phyloP scores from a whole-genome alignment of 2,329 filamentous ascomycete genomes.

The Xylariaceae sp. region DNA sequence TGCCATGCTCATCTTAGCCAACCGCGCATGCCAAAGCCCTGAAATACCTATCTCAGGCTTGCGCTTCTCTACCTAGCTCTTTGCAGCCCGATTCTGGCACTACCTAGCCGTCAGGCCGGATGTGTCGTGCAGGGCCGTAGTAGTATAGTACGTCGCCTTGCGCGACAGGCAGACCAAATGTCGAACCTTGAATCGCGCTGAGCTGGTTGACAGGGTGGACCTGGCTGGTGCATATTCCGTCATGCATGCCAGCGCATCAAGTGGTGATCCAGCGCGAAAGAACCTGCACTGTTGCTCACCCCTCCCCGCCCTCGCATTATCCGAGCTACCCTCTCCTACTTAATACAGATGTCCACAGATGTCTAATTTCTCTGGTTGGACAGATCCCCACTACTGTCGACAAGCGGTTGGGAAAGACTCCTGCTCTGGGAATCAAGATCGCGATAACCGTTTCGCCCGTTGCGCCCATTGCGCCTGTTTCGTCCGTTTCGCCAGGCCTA shows the following conservation, averaged over 20 bases:
- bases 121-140: conserved; percentile 27
- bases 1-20: conserved; percentile 25
- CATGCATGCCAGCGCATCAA: conserved; percentile 58
- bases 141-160: conserved; percentile 27
- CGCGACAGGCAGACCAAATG: conserved; percentile 33
- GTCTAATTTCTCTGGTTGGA: conserved; percentile 42
- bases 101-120: conserved; percentile 26
- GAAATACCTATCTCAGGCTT: conserved; percentile 18
- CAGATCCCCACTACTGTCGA: conserved; percentile 39
- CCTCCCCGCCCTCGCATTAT: conserved; percentile 35
- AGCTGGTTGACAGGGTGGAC: conserved; percentile 43
- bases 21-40: conserved; percentile 29
- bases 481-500: conserved; percentile 31
- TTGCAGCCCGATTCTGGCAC: conserved; percentile 25
- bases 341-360: conserved; percentile 26
- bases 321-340: conserved; percentile 39
- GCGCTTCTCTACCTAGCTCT: conserved; percentile 20
- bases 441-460: conserved; percentile 35
- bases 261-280: conserved; percentile 42
- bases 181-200: conserved; percentile 36
- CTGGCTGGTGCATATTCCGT: conserved; percentile 54
- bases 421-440: conserved; percentile 31
- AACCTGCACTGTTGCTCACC: conserved; percentile 35
- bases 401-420: conserved; percentile 29
- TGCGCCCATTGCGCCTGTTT: too few species aligned